Base-by-base conservation (phyloP, 225 moss, liverwort and hornwort genomes). In the Bryum argenteum region DNA sequence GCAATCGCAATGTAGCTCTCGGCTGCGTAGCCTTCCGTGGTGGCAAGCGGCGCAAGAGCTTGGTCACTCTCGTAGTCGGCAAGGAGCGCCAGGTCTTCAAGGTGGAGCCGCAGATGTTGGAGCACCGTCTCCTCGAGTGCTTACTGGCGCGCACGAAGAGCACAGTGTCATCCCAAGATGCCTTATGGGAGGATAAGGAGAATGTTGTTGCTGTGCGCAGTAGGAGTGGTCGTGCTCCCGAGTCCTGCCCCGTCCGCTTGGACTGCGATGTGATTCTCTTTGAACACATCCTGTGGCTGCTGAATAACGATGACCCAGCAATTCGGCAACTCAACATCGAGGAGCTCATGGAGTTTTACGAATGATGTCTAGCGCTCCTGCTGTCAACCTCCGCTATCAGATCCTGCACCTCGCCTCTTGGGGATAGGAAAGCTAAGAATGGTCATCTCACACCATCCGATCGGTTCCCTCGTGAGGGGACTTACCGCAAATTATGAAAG, bases 341-440 rank as follows among this genome's bases (percentile, higher is more conserved):
- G 24, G 89, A 89, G 68, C 77, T 89, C 24, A 87, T 87, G 84
- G 87, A 89, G 59, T 89, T 89, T 57, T 89, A 89, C 77, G 81
- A 84, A 64, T 89, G 79, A 85, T 15, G 18, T 14, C 33, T 4
- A 33, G 33, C 33, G 33, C 33, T 33, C 28, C 33, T 33, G 33
- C 33, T 4, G 33, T 33, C 54, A 28, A 59, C 5, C 47, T 15
- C 22, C 11, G 3, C 9, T 41, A 12, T 24, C 22, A 51, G 18
- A 21, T 26, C 60, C 20, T 26, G 17, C 38, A 45, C 13, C 19
- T 45, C 18, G 20, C 79, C 54, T 55, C 72, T 45, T 62, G 54
- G 14, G 56, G 50, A 48, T 18, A 61, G 47, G 63, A 41, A 26
- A 63, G 55, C 13, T 10, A 2, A 13, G 16, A 54, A 19, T 20